These are phyloP conservation scores for Papilionanthe hybrid DNA, from an alignment of 116 monocot genomes.

Conservation along the genomic window DNA sequence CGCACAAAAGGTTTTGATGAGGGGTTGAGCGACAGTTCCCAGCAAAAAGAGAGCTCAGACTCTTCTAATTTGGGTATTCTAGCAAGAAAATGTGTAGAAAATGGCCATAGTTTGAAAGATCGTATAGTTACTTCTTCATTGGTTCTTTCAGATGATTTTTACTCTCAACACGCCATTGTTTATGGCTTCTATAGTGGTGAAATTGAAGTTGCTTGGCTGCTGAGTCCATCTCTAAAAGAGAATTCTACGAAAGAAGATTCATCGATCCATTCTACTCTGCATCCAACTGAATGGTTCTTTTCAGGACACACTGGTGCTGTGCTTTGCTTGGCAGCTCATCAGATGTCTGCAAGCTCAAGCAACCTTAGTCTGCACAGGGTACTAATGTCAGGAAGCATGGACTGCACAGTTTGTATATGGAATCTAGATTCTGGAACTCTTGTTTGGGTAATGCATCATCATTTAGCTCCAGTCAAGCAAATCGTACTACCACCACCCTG, in stretches of 20 bases:
- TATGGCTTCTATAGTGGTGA: conserved; percentile 91
- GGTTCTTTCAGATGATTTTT: conserved; percentile 64
- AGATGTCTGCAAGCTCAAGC: conserved; percentile 26
- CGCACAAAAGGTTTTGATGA: conserved; percentile 4
- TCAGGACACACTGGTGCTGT: conserved; percentile 69
- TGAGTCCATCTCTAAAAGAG: conserved; percentile 21
- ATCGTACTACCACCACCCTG: conserved; percentile 65
- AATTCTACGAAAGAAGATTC: conserved; percentile 24
- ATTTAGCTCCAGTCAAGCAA: conserved; percentile 73
- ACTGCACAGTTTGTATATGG: conserved; percentile 82
- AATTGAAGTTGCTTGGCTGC: conserved; percentile 59
- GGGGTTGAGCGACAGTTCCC: neutral
- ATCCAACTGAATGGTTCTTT: conserved; percentile 33
- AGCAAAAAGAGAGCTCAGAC: neutral
- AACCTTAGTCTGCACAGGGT: conserved; percentile 18
- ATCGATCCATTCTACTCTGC: conserved; percentile 7
- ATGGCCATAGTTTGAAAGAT: conserved; percentile 1
- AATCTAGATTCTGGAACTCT: conserved; percentile 59
- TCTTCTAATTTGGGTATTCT: neutral
- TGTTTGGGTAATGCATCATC: conserved; percentile 78
- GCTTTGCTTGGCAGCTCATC: conserved; percentile 78
- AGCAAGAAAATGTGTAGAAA: conserved; percentile 5
- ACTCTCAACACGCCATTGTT: conserved; percentile 59
- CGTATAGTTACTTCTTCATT: conserved; percentile 63
- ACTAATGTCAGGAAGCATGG: conserved; percentile 77